phyloP scores from a whole-genome alignment of 257 asterid genomes.

The Plantago elongata region DNA sequence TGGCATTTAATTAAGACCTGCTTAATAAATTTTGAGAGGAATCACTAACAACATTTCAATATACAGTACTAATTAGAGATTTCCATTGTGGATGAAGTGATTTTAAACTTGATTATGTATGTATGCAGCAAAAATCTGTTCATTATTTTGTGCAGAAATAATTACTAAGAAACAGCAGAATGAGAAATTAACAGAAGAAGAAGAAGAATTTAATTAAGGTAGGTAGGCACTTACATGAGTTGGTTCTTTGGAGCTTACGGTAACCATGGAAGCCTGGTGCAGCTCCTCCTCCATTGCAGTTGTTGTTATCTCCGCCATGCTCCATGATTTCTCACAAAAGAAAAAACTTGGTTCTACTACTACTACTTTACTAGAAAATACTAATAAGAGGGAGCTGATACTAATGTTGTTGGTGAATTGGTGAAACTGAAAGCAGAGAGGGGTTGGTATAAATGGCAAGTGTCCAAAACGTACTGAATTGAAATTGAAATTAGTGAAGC shows the following conservation, averaged over 20 bases:
- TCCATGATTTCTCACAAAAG: conserved; percentile 29
- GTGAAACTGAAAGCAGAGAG: conserved; percentile 18
- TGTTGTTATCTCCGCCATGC: conserved; percentile 30
- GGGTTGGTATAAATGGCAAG: conserved; percentile 23
- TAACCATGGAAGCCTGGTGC: conserved; percentile 52
- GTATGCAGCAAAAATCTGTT: no score
- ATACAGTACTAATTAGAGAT: neutral
- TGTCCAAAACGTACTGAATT: no score
- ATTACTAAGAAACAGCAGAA: no score
- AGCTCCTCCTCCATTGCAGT: conserved; percentile 20
- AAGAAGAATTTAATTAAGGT: neutral
- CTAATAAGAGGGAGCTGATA: neutral
- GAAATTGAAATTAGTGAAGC: conserved; percentile 23
- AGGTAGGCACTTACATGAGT: conserved; percentile 31
- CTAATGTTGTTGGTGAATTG: neutral
- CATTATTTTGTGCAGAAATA: no score
- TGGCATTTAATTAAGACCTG: no score
- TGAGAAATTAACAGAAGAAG: neutral
- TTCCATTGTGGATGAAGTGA: neutral
- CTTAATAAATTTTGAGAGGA: no score
- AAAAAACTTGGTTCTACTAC: neutral
- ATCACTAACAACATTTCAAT: no score
- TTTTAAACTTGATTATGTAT: no score
- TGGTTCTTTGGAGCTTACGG: conserved; percentile 39
- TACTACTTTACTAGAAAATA: no score